Evolutionary conservation across 2,329 filamentous ascomycete genomes (phyloP).

Genomic region (Fusarium redolens): DNA sequence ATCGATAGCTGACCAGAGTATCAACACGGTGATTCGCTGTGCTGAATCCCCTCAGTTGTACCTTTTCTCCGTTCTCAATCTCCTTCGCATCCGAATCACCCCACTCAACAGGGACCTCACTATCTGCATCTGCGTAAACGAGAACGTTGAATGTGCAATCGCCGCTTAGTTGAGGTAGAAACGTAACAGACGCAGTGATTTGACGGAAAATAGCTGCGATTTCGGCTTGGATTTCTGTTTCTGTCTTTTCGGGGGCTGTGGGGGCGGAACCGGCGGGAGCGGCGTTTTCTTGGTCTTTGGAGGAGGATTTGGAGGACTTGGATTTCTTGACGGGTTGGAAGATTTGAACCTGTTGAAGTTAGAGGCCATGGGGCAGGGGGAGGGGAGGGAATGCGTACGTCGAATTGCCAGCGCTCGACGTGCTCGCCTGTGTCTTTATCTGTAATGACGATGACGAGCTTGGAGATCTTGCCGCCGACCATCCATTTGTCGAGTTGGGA

Average conservation of each 20-base stretch:
- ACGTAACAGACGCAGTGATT: conserved; percentile 97
- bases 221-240: conserved; percentile 92
- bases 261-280: conserved; percentile 50
- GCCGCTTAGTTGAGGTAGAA: conserved; percentile 86
- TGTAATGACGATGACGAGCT: conserved; percentile 95
- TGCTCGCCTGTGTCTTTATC: conserved; percentile 97
- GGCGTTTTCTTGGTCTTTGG: conserved; percentile 77
- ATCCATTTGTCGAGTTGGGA: conserved; percentile 98
- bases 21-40: conserved; percentile 95
- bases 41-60: conserved; percentile 95
- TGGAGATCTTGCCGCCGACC: conserved; percentile 95
- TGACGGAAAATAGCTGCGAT: conserved; percentile 98
- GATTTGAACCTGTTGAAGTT: conserved; percentile 30
- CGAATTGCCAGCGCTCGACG: conserved; percentile 98
- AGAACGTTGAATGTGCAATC: conserved; percentile 99
- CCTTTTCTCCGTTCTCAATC: conserved; percentile 92
- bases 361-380: neutral
- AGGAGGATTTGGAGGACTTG: conserved; percentile 59
- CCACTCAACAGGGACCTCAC: conserved; percentile 97
- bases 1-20: conserved; percentile 92
- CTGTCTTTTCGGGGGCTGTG: conserved; percentile 78
- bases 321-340: conserved; percentile 49
- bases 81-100: conserved; percentile 98
- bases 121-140: conserved; percentile 96
- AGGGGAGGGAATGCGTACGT: conserved; percentile 64